Conservation (phyloP, 495 filamentous ascomycete genomes). For the Thozetella sp. region DNA sequence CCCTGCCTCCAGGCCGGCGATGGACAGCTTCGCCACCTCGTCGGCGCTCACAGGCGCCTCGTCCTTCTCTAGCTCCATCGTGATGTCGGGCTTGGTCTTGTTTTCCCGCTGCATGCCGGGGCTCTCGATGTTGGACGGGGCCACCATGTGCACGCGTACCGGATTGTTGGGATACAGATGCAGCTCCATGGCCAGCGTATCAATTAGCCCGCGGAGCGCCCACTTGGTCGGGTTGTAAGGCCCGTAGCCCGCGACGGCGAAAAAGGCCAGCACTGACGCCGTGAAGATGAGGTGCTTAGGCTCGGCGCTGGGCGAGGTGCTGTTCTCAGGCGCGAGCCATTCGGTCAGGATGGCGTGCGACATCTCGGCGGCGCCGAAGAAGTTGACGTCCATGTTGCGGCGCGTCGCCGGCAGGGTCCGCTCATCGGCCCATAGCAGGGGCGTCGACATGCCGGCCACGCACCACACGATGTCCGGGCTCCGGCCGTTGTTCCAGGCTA, state of each 20-base stretch:
- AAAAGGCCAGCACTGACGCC: conserved; percentile 73
- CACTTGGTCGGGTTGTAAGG: conserved; percentile 86
- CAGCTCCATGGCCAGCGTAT: conserved; percentile 82
- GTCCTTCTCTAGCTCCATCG: conserved; percentile 76
- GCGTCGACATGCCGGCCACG: conserved; percentile 76
- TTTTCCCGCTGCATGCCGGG: conserved; percentile 82
- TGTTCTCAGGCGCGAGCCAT: conserved; percentile 56
- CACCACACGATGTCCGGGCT: conserved; percentile 91
- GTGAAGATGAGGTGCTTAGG: conserved; percentile 88
- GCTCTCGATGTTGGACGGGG: conserved; percentile 78
- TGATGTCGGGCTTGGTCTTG: conserved; percentile 76
- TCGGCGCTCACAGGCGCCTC: conserved; percentile 81
- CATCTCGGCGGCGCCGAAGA: conserved; percentile 85
- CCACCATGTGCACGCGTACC: conserved; percentile 81
- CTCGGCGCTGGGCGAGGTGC: conserved; percentile 28
- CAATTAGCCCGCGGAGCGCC: conserved; percentile 80
- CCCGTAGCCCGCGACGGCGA: conserved; percentile 79
- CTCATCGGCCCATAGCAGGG: conserved; percentile 76
- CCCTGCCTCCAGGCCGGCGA: conserved; percentile 77
- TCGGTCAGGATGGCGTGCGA: conserved; percentile 68
- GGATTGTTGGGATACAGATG: conserved; percentile 70
- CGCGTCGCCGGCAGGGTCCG: conserved; percentile 62
- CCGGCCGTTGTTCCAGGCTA: conserved; percentile 76
- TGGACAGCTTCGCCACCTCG: conserved; percentile 69
- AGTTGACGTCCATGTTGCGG: conserved; percentile 89